These are phyloP conservation scores for Colletotrichum truncatum DNA, from an alignment of 2,329 filamentous ascomycete genomes.

Conservation along the genomic window DNA sequence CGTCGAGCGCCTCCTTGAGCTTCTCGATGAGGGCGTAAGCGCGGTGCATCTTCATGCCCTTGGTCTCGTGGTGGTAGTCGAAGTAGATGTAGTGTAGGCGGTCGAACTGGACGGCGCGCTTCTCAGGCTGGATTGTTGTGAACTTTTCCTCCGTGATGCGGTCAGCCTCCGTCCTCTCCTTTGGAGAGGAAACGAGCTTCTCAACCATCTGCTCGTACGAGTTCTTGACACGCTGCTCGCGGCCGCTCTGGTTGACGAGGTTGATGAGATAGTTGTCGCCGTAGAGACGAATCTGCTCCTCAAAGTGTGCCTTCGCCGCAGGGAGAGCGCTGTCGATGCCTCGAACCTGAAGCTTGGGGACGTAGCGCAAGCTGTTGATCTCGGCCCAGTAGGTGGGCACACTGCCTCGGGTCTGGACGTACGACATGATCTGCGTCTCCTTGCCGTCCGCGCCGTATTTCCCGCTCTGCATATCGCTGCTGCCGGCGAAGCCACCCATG, in stretches of 20 bases:
- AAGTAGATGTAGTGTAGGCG: constrained; percentile 97
- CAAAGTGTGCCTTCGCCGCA: constrained; percentile 87
- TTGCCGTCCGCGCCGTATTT: constrained; percentile 69
- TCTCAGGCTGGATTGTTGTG: constrained; percentile 75
- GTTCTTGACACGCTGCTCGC: constrained; percentile 88
- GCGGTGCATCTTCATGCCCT: constrained; percentile 92
- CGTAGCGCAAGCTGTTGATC: constrained; percentile 92
- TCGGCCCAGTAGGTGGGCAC: constrained; percentile 97
- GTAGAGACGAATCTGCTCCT: constrained; percentile 92
- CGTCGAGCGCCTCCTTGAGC: constrained; percentile 77
- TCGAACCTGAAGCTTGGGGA: constrained; percentile 87
- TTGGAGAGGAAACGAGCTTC: constrained; percentile 74
- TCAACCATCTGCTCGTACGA: constrained; percentile 93
- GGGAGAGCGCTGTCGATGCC: constrained; percentile 82
- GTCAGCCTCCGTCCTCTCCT: constrained; percentile 73
- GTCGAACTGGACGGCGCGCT: constrained; percentile 73
- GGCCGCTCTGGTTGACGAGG: constrained; percentile 93
- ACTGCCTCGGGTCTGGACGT: constrained; percentile 95
- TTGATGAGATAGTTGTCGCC: constrained; percentile 98
- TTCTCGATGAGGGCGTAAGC: constrained; percentile 87
- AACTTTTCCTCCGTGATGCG: constrained; percentile 80
- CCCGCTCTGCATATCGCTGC: constrained; percentile 78
- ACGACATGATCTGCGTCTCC: constrained; percentile 90
- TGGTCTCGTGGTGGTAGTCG: constrained; percentile 98
- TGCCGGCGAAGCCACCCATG: constrained; percentile 82